A percentile compares a stretch with the other conserved stretches of the same genome.
phyloP scores from a whole-genome alignment of 2,329 filamentous ascomycete genomes.

The Fusarium coicis region DNA sequence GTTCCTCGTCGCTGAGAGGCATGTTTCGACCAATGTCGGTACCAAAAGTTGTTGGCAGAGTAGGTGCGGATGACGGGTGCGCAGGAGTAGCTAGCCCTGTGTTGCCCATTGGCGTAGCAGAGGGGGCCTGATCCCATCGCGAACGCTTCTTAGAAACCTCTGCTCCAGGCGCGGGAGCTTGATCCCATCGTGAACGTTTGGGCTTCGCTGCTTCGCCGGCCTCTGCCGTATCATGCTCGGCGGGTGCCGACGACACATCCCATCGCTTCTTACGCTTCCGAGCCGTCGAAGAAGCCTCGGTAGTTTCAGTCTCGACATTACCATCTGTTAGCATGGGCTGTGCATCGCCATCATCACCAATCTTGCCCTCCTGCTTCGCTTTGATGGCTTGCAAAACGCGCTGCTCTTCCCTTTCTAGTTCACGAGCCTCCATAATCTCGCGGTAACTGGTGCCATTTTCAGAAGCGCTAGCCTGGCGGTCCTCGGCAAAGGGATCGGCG shows the following conservation, averaged over 20 bases:
- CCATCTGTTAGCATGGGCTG: slow-evolving; percentile 78
- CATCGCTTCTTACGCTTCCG: slow-evolving; percentile 94
- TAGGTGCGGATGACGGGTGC: slow-evolving; percentile 72
- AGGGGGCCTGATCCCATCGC: slow-evolving; percentile 91
- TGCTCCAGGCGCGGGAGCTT: slow-evolving; percentile 69
- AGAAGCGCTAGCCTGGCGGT: slow-evolving; percentile 72
- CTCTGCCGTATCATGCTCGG: slow-evolving; percentile 62
- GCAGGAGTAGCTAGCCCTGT: slow-evolving; percentile 82
- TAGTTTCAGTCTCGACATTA: slow-evolving; percentile 74
- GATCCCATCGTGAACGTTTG: slow-evolving; percentile 89
- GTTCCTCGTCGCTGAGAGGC: slow-evolving; percentile 89
- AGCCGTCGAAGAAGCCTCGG: slow-evolving; percentile 69
- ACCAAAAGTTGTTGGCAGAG: slow-evolving; percentile 73
- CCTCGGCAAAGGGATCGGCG: slow-evolving; percentile 85
- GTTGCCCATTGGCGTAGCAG: slow-evolving; percentile 78
- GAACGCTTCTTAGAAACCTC: slow-evolving; percentile 80
- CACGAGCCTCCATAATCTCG: slow-evolving; percentile 89
- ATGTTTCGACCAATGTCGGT: slow-evolving; percentile 85
- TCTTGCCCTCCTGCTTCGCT: slow-evolving; percentile 71
- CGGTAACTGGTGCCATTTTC: slow-evolving; percentile 85
- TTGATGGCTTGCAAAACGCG: slow-evolving; percentile 83
- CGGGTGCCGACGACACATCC: slow-evolving; percentile 77
- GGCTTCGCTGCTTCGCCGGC: slow-evolving; percentile 66
- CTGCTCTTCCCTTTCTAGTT: slow-evolving; percentile 93
- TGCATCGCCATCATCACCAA: slow-evolving; percentile 72